These are phyloP conservation scores for Paragyromitra xinjiangensis DNA, from an alignment of 495 filamentous ascomycete species.

Conservation along the genomic window DNA sequence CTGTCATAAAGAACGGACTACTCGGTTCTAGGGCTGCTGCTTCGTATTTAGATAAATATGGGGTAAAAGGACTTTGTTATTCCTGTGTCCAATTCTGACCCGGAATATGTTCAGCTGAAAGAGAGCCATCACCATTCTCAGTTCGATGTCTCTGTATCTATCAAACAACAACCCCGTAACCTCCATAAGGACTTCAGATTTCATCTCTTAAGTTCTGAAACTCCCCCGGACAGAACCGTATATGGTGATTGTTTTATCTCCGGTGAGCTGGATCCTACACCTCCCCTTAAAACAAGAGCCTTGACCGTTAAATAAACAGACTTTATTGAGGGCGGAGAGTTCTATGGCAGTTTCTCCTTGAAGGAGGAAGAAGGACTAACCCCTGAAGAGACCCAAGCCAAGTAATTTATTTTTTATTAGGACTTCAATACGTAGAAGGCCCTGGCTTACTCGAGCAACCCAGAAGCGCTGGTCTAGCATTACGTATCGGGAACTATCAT, in stretches of 20 bases:
- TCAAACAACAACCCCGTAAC: background rate
- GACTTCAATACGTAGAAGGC: background rate
- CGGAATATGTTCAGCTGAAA: background rate
- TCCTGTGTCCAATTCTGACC: background rate
- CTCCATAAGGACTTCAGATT: background rate
- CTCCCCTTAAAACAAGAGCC: background rate
- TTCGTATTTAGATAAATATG: background rate
- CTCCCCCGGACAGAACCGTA: background rate
- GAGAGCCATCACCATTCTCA: background rate
- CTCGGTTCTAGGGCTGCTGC: background rate
- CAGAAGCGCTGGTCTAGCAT: background rate
- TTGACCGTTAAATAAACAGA: background rate
- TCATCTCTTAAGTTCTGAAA: background rate
- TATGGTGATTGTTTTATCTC: slow-evolving; percentile 10
- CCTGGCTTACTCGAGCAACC: background rate
- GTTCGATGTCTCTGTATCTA: background rate
- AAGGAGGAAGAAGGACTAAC: background rate
- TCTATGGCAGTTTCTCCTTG: background rate
- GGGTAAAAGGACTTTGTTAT: background rate
- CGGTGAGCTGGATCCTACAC: background rate
- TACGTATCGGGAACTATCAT: no score
- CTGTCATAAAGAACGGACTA: slow-evolving; percentile 12
- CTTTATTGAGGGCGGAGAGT: slow-evolving; percentile 7
- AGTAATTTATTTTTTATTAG: background rate
- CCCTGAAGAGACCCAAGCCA: background rate